Percentiles rank a stretch among this genome's conserved stretches.
Evolutionary conservation across 805 yeast genomes (phyloP).

Genomic region (Novakomyces olei): DNA sequence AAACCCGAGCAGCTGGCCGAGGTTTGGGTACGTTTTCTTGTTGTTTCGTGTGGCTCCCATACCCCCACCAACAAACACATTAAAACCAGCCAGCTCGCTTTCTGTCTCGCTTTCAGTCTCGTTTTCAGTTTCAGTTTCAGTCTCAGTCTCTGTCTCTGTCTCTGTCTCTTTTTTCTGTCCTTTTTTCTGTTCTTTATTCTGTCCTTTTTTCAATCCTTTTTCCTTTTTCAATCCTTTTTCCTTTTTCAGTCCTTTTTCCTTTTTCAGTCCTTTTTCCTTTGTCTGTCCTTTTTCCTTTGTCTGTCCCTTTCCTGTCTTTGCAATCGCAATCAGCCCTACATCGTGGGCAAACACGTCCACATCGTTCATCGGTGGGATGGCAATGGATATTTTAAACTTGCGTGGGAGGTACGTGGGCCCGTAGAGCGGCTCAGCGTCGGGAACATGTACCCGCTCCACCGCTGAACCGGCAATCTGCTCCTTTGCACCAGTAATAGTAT

Average conservation of each 20-base stretch:
- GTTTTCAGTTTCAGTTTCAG: no score
- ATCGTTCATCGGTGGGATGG: slow-evolving; percentile 90
- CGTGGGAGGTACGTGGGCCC: slow-evolving; percentile 78
- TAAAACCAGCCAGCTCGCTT: slow-evolving; percentile 70
- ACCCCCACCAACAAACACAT: slow-evolving; percentile 90
- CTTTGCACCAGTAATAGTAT: slow-evolving; percentile 44
- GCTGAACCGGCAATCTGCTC: slow-evolving; percentile 73
- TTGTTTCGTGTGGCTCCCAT: slow-evolving; percentile 97
- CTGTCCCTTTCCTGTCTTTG: slow-evolving; percentile 21
- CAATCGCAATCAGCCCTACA: slow-evolving; percentile 75
- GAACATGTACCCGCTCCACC: no score
- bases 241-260: no score
- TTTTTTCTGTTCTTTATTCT: no score
- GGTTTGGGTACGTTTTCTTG: slow-evolving; percentile 86
- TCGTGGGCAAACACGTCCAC: slow-evolving; percentile 94
- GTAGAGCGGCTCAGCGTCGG: slow-evolving; percentile 72
- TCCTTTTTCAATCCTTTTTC: no score
- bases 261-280: background rate
- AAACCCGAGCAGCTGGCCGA: slow-evolving; percentile 73
- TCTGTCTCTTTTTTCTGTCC: no score
- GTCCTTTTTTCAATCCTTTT: no score
- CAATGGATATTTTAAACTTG: slow-evolving; percentile 82
- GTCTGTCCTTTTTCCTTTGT: no score
- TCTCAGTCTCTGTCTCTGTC: no score
- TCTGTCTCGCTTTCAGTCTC: no score